Evolutionary conservation across 2,329 filamentous ascomycete genomes (phyloP).

Genomic region (Microdochium trichocladiopsis): DNA sequence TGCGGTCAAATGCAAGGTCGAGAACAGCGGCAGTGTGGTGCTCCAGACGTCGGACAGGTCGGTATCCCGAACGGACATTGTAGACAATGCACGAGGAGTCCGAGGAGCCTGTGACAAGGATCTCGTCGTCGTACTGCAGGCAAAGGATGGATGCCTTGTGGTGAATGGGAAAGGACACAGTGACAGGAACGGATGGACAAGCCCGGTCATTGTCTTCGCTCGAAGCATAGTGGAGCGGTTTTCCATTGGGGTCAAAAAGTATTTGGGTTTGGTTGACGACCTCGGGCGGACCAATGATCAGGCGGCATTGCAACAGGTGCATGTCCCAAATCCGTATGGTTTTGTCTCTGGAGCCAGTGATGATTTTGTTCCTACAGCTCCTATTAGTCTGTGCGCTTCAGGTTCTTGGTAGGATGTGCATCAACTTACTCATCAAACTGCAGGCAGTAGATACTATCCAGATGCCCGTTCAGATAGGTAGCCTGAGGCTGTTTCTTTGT

Average conservation of each 20-base stretch:
- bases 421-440: conserved; percentile 86
- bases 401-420: background rate
- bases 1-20: conserved; percentile 86
- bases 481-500: conserved; percentile 64
- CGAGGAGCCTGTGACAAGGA: conserved; percentile 91
- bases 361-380: conserved; percentile 72
- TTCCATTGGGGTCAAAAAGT: conserved; percentile 42
- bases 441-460: conserved; percentile 94
- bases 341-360: conserved; percentile 91
- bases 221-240: conserved; percentile 47
- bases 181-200: conserved; percentile 42
- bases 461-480: conserved; percentile 87
- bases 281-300: conserved; percentile 76
- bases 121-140: conserved; percentile 86
- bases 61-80: conserved; percentile 71
- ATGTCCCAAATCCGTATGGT: conserved; percentile 97
- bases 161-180: conserved; percentile 55
- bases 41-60: conserved; percentile 68
- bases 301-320: conserved; percentile 74
- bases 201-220: conserved; percentile 39
- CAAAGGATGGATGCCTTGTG: conserved; percentile 93
- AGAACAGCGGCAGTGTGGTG: conserved; percentile 84
- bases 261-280: conserved; percentile 47
- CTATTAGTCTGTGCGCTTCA: conserved; percentile 21
- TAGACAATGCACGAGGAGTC: conserved; percentile 90